Conservation (phyloP, 495 filamentous ascomycete species). For the Daldinia vernicosa region DNA sequence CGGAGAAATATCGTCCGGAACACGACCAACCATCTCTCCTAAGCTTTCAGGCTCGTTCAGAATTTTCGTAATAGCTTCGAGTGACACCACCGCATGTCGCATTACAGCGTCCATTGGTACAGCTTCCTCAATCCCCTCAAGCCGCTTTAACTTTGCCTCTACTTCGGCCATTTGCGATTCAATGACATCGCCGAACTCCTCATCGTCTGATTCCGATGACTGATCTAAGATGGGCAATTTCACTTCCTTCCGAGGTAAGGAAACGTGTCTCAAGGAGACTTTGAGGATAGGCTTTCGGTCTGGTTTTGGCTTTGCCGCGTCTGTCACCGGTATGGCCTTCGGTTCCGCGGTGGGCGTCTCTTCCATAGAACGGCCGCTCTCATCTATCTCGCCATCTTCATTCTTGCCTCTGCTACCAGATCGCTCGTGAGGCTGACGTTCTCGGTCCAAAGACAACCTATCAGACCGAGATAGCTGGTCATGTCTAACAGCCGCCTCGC, state of each 20-base stretch:
- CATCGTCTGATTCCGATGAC: slow-evolving; percentile 60
- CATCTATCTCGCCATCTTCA: slow-evolving; percentile 18
- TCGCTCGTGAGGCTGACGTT: slow-evolving; percentile 39
- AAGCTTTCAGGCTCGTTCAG: slow-evolving; percentile 47
- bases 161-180: slow-evolving; percentile 55
- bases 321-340: background rate
- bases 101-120: slow-evolving; percentile 41
- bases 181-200: slow-evolving; percentile 62
- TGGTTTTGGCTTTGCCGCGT: slow-evolving; percentile 19
- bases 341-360: slow-evolving; percentile 6
- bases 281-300: slow-evolving; percentile 32
- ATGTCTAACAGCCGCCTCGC: slow-evolving; percentile 46
- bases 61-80: slow-evolving; percentile 48
- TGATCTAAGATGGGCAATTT: slow-evolving; percentile 44
- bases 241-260: slow-evolving; percentile 45
- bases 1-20: slow-evolving; percentile 46
- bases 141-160: slow-evolving; percentile 52
- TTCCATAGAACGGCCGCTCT: background rate
- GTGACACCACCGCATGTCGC: slow-evolving; percentile 48
- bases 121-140: slow-evolving; percentile 44
- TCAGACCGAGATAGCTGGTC: slow-evolving; percentile 54
- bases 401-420: slow-evolving; percentile 8
- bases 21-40: slow-evolving; percentile 46
- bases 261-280: slow-evolving; percentile 29
- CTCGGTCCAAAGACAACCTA: slow-evolving; percentile 50